Percentiles rank a stretch among this genome's conserved stretches.
Conservation (phyloP, 2,329 filamentous ascomycete species). For the Botryosphaeria agaves region DNA sequence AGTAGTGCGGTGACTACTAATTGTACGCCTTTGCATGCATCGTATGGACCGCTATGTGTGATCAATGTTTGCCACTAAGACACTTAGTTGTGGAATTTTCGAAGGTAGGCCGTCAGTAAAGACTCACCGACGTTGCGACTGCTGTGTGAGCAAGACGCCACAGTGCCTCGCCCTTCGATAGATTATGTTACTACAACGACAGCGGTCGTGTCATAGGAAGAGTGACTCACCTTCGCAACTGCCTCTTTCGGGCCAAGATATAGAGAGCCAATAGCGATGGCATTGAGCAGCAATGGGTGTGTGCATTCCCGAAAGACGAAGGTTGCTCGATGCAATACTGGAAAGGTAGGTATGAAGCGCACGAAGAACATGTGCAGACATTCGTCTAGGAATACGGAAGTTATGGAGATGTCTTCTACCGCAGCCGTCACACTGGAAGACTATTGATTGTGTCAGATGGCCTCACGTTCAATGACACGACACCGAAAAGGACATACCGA, state of each 20-base stretch:
- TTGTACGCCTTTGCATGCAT: slow-evolving; percentile 26
- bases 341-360: slow-evolving; percentile 28
- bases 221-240: slow-evolving; percentile 15
- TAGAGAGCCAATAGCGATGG: slow-evolving; percentile 27
- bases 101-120: not conserved
- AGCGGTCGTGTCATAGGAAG: not conserved
- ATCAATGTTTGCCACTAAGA: slow-evolving; percentile 25
- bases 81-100: not conserved
- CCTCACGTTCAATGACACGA: slow-evolving; percentile 1
- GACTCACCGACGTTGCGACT: slow-evolving; percentile 21
- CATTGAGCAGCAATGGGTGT: slow-evolving; percentile 24
- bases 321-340: slow-evolving; percentile 25
- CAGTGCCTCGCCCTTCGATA: slow-evolving; percentile 20
- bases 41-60: slow-evolving; percentile 23
- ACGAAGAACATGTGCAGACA: slow-evolving; percentile 30
- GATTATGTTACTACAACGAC: not conserved
- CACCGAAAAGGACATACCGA: slow-evolving; percentile 15
- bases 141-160: slow-evolving; percentile 28
- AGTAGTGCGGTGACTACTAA: slow-evolving; percentile 24
- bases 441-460: slow-evolving; percentile 7
- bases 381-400: slow-evolving; percentile 27
- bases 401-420: slow-evolving; percentile 24
- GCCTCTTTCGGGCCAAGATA: slow-evolving; percentile 26
- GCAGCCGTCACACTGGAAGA: slow-evolving; percentile 27
- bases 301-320: slow-evolving; percentile 27